A percentile compares a stretch with the other conserved stretches of the same genome.
Conservation (phyloP, 768 basidiomycete genomes). For the Cantharellus anzutake region DNA sequence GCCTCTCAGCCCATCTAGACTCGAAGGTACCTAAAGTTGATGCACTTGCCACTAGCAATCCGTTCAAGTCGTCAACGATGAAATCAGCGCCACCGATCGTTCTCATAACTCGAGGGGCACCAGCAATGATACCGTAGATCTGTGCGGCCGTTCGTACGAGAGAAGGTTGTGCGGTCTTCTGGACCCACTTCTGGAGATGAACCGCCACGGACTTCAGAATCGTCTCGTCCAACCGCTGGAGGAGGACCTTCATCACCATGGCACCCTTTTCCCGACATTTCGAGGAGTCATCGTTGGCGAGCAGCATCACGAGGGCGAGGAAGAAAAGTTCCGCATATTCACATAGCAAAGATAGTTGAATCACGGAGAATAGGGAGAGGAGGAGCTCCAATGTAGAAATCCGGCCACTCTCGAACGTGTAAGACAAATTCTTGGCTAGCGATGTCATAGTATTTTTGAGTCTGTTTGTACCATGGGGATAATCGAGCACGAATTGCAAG, state of each 20-base stretch:
- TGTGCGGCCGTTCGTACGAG: slow-evolving; percentile 61
- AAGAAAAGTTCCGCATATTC: slow-evolving; percentile 84
- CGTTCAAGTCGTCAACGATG: slow-evolving; percentile 39
- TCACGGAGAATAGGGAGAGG: slow-evolving; percentile 67
- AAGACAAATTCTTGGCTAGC: slow-evolving; percentile 80
- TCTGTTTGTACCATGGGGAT: slow-evolving; percentile 87
- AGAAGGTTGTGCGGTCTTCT: slow-evolving; percentile 35
- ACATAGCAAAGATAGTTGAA: slow-evolving; percentile 47
- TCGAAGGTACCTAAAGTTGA: slow-evolving; percentile 24
- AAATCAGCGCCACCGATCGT: neutral
- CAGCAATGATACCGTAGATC: slow-evolving; percentile 65
- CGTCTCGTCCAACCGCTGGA: slow-evolving; percentile 43
- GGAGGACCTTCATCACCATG: slow-evolving; percentile 58
- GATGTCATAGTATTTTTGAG: slow-evolving; percentile 78
- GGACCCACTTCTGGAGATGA: slow-evolving; percentile 66
- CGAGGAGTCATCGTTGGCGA: slow-evolving; percentile 85
- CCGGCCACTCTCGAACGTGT: slow-evolving; percentile 76
- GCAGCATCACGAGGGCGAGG: slow-evolving; percentile 74
- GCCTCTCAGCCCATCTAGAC: slow-evolving; percentile 10
- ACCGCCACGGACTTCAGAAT: slow-evolving; percentile 37
- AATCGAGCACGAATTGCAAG: slow-evolving; percentile 89
- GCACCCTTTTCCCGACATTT: slow-evolving; percentile 82
- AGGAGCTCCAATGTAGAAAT: slow-evolving; percentile 88
- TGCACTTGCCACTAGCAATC: slow-evolving; percentile 27
- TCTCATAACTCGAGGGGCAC: slow-evolving; percentile 25